Evolutionary conservation across 2,329 filamentous ascomycete species (phyloP), one percentile per base, ranked within the genome.

Genomic region (Fusarium algeriense): DNA sequence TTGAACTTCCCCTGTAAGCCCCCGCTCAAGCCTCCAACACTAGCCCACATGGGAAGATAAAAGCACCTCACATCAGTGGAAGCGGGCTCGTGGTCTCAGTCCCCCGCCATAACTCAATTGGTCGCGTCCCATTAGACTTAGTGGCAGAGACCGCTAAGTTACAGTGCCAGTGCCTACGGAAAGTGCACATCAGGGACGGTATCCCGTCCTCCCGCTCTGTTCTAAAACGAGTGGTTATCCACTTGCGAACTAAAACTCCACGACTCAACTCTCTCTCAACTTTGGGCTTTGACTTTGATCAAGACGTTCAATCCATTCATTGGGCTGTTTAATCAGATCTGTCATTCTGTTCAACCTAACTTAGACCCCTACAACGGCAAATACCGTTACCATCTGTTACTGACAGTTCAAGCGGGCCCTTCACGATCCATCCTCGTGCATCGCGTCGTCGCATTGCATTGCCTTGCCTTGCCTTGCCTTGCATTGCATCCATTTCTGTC

Each of bases 371-470:
- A 34, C 14, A 48, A 48, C 62, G 38, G 34, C 28, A 67, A 62
- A 41, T 15, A 35, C 53, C 53, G 53, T 35, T 26, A 26, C 57
- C 45, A 38, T 59, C 38, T 56, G 38, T 56, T 44, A 48, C 43
- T 61, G 64, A 69, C 69, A 69, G 69, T 72, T 72, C 55, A 58
- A 66, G 69, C 60, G 69, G 69, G 69, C 41, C 55, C 44, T 49
- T 55, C 23, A 28, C 56, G 54, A 54, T 69, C 59, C 64, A 72
- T 71, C 44, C 37, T 55, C 40, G 50, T 67, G 64, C 64, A 63
- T 68, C 53, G 20, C 53, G 40, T 56, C 38, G 38, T 66, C 58
- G 34, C 58, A 45, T 60, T 43, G 28, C 55, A 26, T 58, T 32
- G n/a, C n/a, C n/a, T n/a, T n/a, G 37, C 45, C 19, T 48, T 32